Evolutionary conservation across 2,329 filamentous ascomycete species (phyloP).

Genomic region (Neoscytalidium dimidiatum): DNA sequence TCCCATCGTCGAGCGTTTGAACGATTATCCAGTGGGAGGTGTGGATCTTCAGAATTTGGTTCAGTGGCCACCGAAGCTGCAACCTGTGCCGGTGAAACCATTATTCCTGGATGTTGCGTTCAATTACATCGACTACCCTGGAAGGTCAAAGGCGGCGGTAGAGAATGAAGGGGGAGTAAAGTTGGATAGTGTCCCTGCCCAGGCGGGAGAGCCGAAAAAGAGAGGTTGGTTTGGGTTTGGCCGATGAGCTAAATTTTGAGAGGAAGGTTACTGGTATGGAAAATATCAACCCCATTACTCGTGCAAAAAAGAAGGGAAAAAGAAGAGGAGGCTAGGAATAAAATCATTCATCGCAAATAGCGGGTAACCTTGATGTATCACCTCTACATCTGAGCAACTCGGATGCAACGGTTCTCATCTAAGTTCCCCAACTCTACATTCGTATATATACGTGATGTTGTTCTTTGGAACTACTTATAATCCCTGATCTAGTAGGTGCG

Average conservation of each 20-base stretch:
- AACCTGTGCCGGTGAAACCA: conserved; percentile 86
- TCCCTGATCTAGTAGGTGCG: too few species aligned
- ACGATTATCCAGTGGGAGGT: conserved; percentile 70
- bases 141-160: conserved; percentile 47
- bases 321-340: background rate
- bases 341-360: background rate
- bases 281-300: background rate
- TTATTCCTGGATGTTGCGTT: conserved; percentile 95
- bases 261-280: background rate
- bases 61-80: conserved; percentile 80
- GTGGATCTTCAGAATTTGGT: conserved; percentile 81
- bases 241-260: conserved; percentile 31
- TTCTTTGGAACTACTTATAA: too few species aligned
- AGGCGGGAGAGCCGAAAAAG: conserved; percentile 46
- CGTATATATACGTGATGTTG: too few species aligned
- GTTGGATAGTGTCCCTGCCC: conserved; percentile 21
- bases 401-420: too few species aligned
- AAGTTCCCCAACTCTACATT: too few species aligned
- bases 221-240: conserved; percentile 56
- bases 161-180: conserved; percentile 24
- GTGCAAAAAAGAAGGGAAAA: background rate
- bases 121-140: conserved; percentile 95
- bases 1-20: conserved; percentile 73
- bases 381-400: too few species aligned
- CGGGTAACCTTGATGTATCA: too few species aligned